Evolutionary conservation across 148 eudicot genomes (phyloP), one percentile per base, ranked within the genome.

Genomic region (Simmondsia chinensis): DNA sequence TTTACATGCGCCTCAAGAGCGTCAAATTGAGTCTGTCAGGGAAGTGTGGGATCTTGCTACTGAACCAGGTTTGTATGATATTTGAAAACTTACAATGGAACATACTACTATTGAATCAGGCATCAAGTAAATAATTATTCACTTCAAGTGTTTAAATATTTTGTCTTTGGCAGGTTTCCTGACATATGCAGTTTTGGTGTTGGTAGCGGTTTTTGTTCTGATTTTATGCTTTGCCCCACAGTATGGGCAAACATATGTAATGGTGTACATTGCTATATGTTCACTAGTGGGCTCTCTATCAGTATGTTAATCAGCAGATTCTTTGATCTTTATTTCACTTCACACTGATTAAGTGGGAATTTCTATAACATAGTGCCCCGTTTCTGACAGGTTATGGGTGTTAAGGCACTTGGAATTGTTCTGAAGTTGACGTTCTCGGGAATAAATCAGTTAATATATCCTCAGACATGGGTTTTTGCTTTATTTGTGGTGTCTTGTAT

Each of bases 31-130:
- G 38, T 85, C 95, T 22, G 95, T 85, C 39, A 70, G 32, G 36
- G 86, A 85, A 68, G 75, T 85, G 23, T 85, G 95, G 95, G 78
- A 85, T 58, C 89, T 85, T 59, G 95, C 95, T 44, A 85, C 95
- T 12, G 95, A 85, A 57, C 95, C 89, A 64, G 88, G 95, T 85
- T 45, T 32, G 28, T 13, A 27, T 34, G 26, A n/a, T n/a, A n/a
- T n/a, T n/a, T n/a, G n/a, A n/a, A n/a, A n/a, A n/a, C n/a, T n/a
- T n/a, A n/a, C n/a, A n/a, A n/a, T n/a, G n/a, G n/a, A n/a, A 26
- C 12, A 20, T 39, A 15, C 16, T 5, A 38, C 7, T 20, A n/a
- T 20, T 28, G 13, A 9, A 17, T 15, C 18, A 24, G 31, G 19
- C 18, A 23, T 32, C 3, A 12, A 1, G 22, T 11, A 6, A 18